Conservation (phyloP, 495 filamentous ascomycete genomes). For the Trichocladium antarcticum region DNA sequence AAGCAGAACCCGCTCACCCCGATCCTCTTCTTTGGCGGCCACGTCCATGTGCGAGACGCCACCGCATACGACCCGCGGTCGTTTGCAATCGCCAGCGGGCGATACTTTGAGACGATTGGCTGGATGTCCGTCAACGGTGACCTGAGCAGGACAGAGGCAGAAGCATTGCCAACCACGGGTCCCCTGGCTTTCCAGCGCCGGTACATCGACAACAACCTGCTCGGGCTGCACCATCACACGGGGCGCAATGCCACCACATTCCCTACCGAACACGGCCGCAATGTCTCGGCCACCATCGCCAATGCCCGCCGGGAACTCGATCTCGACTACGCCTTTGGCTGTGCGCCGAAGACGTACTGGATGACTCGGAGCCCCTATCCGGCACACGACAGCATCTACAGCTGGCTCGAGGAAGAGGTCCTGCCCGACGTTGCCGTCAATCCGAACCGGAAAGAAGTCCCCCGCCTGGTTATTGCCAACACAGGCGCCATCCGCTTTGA, state of each 20-base stretch:
- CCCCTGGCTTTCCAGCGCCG: slow-evolving; percentile 52
- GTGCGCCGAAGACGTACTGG: slow-evolving; percentile 72
- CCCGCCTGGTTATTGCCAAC: slow-evolving; percentile 67
- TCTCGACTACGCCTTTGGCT: slow-evolving; percentile 67
- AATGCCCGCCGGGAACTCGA: slow-evolving; percentile 55
- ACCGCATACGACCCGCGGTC: slow-evolving; percentile 68
- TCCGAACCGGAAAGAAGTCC: slow-evolving; percentile 26
- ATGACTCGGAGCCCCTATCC: slow-evolving; percentile 67
- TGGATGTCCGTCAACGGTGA: slow-evolving; percentile 82
- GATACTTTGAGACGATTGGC: slow-evolving; percentile 96
- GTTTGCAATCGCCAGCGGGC: slow-evolving; percentile 75
- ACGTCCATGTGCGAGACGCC: slow-evolving; percentile 83
- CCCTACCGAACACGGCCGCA: slow-evolving; percentile 62
- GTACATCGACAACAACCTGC: slow-evolving; percentile 94
- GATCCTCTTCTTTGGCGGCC: slow-evolving; percentile 89
- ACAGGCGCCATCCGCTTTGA: slow-evolving; percentile 90
- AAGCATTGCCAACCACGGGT: not conserved
- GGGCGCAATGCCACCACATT: slow-evolving; percentile 59
- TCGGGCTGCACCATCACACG: slow-evolving; percentile 74
- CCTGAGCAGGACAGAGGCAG: slow-evolving; percentile 33
- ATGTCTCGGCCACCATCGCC: slow-evolving; percentile 62
- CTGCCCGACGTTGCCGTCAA: slow-evolving; percentile 50
- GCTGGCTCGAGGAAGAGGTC: slow-evolving; percentile 64
- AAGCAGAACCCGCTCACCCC: slow-evolving; percentile 65
- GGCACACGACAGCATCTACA: slow-evolving; percentile 58